Base-by-base conservation (phyloP, 177 flowering plant species). In the Vitis hybrid region DNA sequence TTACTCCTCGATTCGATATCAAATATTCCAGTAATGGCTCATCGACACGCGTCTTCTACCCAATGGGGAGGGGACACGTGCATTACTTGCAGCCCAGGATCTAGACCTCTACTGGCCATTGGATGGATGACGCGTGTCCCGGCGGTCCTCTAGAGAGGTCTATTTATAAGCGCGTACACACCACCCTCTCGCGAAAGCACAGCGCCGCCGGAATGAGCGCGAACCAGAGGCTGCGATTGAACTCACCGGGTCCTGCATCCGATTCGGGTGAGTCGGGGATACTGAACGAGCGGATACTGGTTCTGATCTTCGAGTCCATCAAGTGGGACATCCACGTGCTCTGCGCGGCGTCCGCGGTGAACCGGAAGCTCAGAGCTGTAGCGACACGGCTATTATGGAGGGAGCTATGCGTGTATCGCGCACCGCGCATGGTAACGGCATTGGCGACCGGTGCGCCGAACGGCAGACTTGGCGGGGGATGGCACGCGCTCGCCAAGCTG, bases 401-500 rank as follows among this genome's bases (percentile, higher is more conserved):
- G 49, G 82, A 85, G 76, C 83, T 90, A 2, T 92, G 97, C 80
- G 31, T 47, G 22, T 74, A 79, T 65, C 85, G 95, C 6, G 97
- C 95, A 0, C 95, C 94, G 66, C 81, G 81, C 7, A 84, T 91
- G 90, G 76, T 76, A 1, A 61, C 76, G 1, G 59, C 85, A 19
- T 66, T 93, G 64, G 63, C 82, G 9, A 71, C 61, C 59, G 88
- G 88, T 0, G 60, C 53, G 11, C 81, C 82, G 10, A 75, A 51
- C 20, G 82, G 79, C 2, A 79, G 90, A 11, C 51, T 88, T 11
- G 77, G 75, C 60, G 95, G 87, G 10, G 91, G 89, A 1, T 94
- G 97, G 97, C 84, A 75, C 69, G 81, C 97, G 20, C 82, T 94
- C 1, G 98, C 94, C 3, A 94, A 94, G 77, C 80, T 92, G 0